Conservation (phyloP, 768 basidiomycete genomes). For the Symmetrospora coprosmae region DNA sequence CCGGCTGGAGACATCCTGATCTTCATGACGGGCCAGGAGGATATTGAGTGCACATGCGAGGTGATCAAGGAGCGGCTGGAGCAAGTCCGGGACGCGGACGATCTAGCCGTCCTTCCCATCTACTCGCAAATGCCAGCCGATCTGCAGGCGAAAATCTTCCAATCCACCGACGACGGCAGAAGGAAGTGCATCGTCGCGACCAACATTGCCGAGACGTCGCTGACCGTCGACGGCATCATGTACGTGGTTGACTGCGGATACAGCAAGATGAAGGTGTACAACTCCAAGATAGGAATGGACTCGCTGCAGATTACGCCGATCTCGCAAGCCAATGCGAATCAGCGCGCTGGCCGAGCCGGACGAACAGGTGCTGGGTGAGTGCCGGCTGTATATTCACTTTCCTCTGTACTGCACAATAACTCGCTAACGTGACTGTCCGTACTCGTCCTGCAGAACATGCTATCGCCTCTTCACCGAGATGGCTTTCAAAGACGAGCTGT, state of each 20-base stretch:
- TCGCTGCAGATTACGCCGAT: slow-evolving; percentile 97
- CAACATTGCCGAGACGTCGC: slow-evolving; percentile 94
- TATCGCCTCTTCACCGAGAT: slow-evolving; percentile 95
- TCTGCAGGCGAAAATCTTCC: slow-evolving; percentile 93
- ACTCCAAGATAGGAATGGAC: slow-evolving; percentile 98
- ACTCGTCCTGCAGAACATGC: slow-evolving; percentile 52
- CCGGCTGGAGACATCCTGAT: slow-evolving; percentile 90
- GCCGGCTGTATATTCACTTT: neutral
- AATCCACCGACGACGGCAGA: slow-evolving; percentile 80
- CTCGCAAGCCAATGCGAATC: slow-evolving; percentile 95
- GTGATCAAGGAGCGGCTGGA: slow-evolving; percentile 85
- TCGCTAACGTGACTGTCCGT: neutral
- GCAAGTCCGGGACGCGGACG: slow-evolving; percentile 79
- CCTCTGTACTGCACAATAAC: neutral
- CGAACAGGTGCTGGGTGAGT: slow-evolving; percentile 85
- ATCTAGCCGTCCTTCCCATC: slow-evolving; percentile 83
- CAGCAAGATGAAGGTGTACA: slow-evolving; percentile 96
- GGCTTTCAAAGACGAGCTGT: slow-evolving; percentile 90
- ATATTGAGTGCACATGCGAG: slow-evolving; percentile 92
- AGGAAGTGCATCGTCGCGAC: slow-evolving; percentile 96
- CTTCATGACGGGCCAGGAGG: slow-evolving; percentile 99
- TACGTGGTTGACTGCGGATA: slow-evolving; percentile 95
- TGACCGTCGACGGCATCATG: slow-evolving; percentile 95
- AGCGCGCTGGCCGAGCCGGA: slow-evolving; percentile 88
- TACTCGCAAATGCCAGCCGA: slow-evolving; percentile 99